Base-by-base conservation (phyloP, 768 basidiomycete species). In the Trametes cubensis region DNA sequence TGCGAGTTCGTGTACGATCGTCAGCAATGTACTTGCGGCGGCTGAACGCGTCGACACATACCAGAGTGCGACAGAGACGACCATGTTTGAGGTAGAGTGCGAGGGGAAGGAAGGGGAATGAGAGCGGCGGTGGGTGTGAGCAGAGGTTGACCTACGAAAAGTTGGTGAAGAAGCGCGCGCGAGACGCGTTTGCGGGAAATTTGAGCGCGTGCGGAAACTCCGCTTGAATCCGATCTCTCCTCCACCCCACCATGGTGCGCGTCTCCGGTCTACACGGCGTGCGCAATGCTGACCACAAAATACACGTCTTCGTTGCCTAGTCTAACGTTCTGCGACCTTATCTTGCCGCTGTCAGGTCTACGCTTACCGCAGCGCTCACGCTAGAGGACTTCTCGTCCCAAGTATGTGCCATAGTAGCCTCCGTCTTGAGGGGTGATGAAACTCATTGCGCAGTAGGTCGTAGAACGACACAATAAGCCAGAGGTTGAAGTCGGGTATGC, bases 321-420 rank as follows among this genome's bases (percentile, higher is more conserved):
- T 96, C 96, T 1, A 97, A 98, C 80, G 90, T 92, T 6, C 82
- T 98, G 48, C 84, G 96, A 71, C 95, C 96, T 3, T 98, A 99
- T 77, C 89, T 99, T 56, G 90, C 93, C 23, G 95, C 95, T 20
- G 97, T 99, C 58, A 83, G 97, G 66, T 94, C 94, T 6, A 97
- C 97, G 23, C 81, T 99, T 52, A 98, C 96, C n/a, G 96, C 97
- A 30, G 95, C 97, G 3, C 80, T 99, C 67, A 98, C 95, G 1
- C 81, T 99, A 64, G 94, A 99, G 80, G 94, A 95, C 83, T 99
- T 99, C 80, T 86, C 94, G 51, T 98, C 96, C 13, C 96, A 99
- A 84, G 92, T 94, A 74, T 70, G 71, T 61, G 30, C 21, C 18
- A 28, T 3, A 57, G 39, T 34, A 34, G 34, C 46, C 47, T 61